These are phyloP conservation scores for Nicotiana attenuata DNA, from an alignment of 257 asterid species.

Conservation along the genomic window DNA sequence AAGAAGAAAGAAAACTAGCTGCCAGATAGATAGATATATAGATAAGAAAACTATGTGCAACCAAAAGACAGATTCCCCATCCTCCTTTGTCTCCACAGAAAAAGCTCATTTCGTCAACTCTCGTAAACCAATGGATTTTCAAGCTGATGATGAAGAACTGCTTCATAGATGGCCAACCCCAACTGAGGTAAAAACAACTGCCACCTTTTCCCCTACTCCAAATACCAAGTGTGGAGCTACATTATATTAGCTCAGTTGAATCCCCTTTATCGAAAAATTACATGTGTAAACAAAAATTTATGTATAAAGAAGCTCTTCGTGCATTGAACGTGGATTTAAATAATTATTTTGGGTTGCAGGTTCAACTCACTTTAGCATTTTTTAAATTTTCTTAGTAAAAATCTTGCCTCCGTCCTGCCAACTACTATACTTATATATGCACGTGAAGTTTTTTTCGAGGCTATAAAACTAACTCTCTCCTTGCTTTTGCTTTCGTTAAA, in stretches of 20 bases:
- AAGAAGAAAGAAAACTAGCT: neutral
- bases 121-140: slow-evolving; percentile 35
- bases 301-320: neutral
- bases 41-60: slow-evolving; percentile 49
- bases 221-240: neutral
- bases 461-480: neutral
- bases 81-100: slow-evolving; percentile 43
- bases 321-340: neutral
- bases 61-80: slow-evolving; percentile 66
- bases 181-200: slow-evolving; percentile 41
- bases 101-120: slow-evolving; percentile 49
- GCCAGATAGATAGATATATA: slow-evolving; percentile 5
- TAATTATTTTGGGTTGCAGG: neutral
- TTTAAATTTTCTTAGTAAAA: neutral
- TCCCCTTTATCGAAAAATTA: neutral
- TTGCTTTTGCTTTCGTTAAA: neutral
- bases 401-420: neutral
- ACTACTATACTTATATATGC: neutral
- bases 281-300: too few relatives aligned
- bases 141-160: slow-evolving; percentile 18
- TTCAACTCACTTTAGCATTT: neutral
- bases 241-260: neutral
- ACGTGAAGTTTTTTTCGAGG: neutral
- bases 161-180: slow-evolving; percentile 76
- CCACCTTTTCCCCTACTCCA: neutral